Percentiles rank a stretch among this genome's conserved stretches.
Evolutionary conservation across 345 rosid species (phyloP).

Genomic region (Corymbia maculata): DNA sequence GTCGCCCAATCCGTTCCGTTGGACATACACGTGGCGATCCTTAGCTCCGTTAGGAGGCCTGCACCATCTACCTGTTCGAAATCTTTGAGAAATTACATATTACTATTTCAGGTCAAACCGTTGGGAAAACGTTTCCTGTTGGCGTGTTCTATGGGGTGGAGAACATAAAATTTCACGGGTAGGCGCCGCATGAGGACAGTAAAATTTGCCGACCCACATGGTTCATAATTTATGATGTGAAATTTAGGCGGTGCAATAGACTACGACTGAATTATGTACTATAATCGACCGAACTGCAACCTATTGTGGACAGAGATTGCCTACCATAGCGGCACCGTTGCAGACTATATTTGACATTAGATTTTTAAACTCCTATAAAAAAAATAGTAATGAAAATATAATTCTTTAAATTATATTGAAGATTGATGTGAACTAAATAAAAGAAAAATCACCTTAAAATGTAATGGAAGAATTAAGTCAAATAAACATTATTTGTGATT

Average conservation of each 20-base stretch:
- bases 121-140: neutral
- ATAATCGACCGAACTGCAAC: neutral
- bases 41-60: neutral
- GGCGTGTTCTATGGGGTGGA: neutral
- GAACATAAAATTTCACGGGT: neutral
- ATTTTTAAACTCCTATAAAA: neutral
- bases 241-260: neutral
- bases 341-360: neutral
- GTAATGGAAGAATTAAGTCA: neutral
- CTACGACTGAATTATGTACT: neutral
- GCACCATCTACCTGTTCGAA: neutral
- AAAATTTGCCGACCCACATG: neutral
- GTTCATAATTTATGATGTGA: neutral
- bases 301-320: neutral
- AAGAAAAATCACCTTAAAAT: neutral
- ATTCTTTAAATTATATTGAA: neutral
- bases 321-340: neutral
- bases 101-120: neutral
- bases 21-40: neutral
- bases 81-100: neutral
- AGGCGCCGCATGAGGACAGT: neutral
- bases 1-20: neutral
- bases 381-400: neutral
- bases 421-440: neutral
- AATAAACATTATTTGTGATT: neutral